A percentile compares a stretch with the other conserved stretches of the same genome.
These are phyloP conservation scores for Dorcoceras hygrometricum DNA, from an alignment of 257 asterid genomes.

Conservation along the genomic window DNA sequence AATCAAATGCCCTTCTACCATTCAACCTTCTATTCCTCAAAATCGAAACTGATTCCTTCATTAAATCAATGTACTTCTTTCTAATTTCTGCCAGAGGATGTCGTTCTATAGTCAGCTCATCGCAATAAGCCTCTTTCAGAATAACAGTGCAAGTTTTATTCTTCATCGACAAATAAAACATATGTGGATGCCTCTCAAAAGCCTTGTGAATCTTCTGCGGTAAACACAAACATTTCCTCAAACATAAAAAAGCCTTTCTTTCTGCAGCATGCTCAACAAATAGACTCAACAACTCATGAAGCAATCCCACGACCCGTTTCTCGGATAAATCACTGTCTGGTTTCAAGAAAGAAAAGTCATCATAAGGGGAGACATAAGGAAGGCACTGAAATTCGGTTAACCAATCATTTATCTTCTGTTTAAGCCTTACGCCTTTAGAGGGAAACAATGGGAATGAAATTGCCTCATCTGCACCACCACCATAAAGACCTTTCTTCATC, in stretches of 20 bases:
- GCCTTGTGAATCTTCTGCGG: slow-evolving; percentile 93
- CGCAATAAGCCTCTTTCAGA: slow-evolving; percentile 76
- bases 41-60: slow-evolving; percentile 63
- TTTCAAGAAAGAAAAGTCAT: slow-evolving; percentile 41
- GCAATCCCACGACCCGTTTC: slow-evolving; percentile 79
- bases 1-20: background rate
- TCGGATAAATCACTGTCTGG: slow-evolving; percentile 65
- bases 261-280: slow-evolving; percentile 86
- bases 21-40: background rate
- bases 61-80: slow-evolving; percentile 56
- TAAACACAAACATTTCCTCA: slow-evolving; percentile 65
- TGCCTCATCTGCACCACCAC: slow-evolving; percentile 47
- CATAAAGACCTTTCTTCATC: slow-evolving; percentile 47
- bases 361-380: slow-evolving; percentile 77
- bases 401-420: slow-evolving; percentile 73
- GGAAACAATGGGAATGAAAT: slow-evolving; percentile 74
- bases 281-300: slow-evolving; percentile 72
- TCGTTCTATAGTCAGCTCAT: slow-evolving; percentile 41
- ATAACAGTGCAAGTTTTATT: slow-evolving; percentile 79
- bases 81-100: slow-evolving; percentile 81
- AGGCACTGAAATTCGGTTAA: slow-evolving; percentile 63
- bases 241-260: slow-evolving; percentile 60
- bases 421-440: slow-evolving; percentile 74
- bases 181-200: slow-evolving; percentile 78
- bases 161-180: slow-evolving; percentile 69